Base-by-base conservation (phyloP, 2,329 filamentous ascomycete species). In the Penicillium digitatum region DNA sequence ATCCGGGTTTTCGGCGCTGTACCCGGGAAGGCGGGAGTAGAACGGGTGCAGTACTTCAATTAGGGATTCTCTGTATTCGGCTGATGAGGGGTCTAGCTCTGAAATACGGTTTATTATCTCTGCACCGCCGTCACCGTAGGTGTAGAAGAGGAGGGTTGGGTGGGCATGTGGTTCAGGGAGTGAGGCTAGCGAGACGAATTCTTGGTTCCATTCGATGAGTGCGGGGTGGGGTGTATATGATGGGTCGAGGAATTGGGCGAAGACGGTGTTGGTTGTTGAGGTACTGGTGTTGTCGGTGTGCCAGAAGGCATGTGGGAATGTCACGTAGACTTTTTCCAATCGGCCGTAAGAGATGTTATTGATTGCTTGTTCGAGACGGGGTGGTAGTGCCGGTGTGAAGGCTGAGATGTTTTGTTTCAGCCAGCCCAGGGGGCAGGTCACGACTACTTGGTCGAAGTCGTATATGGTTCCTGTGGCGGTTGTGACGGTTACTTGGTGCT, bases 81-180 rank as follows among this genome's bases (percentile, higher is more conserved):
- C 66, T 22, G 78, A 73, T 2, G 77, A 68, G 1, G 68, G 66
- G 12, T 63, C 43, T 9, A 74, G 54, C 20, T 58, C 39, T 6
- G 66, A 59, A 26, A 77, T 64, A 18, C 66, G 49, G 3, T 69
- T 61, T 14, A 79, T 71, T 48, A 78, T 66, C 44, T 77, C 59
- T 11, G 70, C 66, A 27, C 74, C 70, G 53, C 72, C 74, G 39
- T 76, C 66, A 1, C 78, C 77, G 64, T 79, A 75, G 43, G 74
- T 71, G 66, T 79, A 96, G 80, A 95, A 96, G 26, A 96, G 82
- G 4, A 96, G 80, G 0, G 90, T 95, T 8, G 91, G 88, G 56
- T 95, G 90, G 0, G 86, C 81, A 48, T 77, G 78, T 1, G 75
- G 66, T 0, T 67, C 63, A 0, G 82, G 79, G 2, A 95, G 78